Conservation (phyloP, 2,329 filamentous ascomycete species). For the Lasiodiplodia gonubiensis region DNA sequence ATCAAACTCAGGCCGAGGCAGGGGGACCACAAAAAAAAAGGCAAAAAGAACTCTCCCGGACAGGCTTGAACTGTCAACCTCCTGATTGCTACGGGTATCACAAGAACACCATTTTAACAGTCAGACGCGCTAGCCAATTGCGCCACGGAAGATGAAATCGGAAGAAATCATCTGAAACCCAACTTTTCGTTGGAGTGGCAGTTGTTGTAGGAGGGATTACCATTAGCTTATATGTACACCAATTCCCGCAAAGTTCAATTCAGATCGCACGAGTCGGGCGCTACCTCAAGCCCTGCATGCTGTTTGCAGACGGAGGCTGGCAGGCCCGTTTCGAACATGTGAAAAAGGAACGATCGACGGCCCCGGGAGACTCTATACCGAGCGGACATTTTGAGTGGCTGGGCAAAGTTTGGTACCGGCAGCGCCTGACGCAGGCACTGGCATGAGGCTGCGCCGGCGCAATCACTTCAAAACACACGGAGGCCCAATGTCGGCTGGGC, state of each 20-base stretch:
- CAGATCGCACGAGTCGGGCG: neutral
- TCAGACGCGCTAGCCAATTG: constrained; percentile 65
- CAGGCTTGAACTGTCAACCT: constrained; percentile 31
- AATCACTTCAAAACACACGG: constrained; percentile 23
- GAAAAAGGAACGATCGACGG: constrained; percentile 18
- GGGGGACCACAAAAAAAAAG: neutral
- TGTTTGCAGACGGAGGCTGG: constrained; percentile 11
- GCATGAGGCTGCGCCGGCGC: constrained; percentile 11
- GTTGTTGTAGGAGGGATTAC: neutral
- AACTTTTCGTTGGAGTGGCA: constrained; percentile 1
- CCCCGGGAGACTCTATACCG: constrained; percentile 14
- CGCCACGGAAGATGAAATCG: constrained; percentile 44
- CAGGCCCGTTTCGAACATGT: constrained; percentile 12
- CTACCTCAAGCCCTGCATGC: neutral
- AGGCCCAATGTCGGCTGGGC: constrained; percentile 15
- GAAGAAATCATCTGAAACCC: neutral
- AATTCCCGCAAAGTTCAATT: neutral
- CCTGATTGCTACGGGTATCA: constrained; percentile 16
- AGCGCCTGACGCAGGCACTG: constrained; percentile 26
- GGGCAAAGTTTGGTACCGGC: constrained; percentile 17
- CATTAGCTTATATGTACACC: neutral
- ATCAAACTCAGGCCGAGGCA: neutral
- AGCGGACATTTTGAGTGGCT: constrained; percentile 12
- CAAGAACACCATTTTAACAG: constrained; percentile 52
- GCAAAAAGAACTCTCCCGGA: constrained; percentile 24